Conservation (phyloP, 1,139 yeast species). For the Scheffersomyces illinoinensis region DNA sequence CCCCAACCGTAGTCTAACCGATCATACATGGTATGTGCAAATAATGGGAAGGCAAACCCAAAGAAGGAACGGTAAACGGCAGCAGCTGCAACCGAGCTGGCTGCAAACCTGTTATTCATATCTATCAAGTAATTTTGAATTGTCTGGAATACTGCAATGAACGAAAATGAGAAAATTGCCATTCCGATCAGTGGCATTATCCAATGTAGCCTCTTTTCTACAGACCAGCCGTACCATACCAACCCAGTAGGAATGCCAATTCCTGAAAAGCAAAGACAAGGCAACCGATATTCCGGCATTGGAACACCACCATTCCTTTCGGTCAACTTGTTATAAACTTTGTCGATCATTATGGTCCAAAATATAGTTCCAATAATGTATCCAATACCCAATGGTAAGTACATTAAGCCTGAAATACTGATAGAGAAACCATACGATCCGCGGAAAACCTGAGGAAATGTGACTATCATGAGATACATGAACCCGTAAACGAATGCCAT, state of each 20-base stretch:
- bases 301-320: conserved; percentile 48
- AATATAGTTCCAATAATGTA: conserved; percentile 43
- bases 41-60: conserved; percentile 58
- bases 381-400: conserved; percentile 55
- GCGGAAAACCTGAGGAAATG: conserved; percentile 56
- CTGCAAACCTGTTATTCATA: conserved; percentile 65
- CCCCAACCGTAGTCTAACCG: conserved; percentile 65
- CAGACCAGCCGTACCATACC: conserved; percentile 68
- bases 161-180: conserved; percentile 55
- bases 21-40: conserved; percentile 45
- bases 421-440: conserved; percentile 44
- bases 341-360: conserved; percentile 46
- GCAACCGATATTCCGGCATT: conserved; percentile 58
- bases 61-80: conserved; percentile 59
- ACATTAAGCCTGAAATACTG: conserved; percentile 61
- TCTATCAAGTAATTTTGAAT: conserved; percentile 64
- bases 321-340: conserved; percentile 33
- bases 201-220: conserved; percentile 51
- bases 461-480: conserved; percentile 59
- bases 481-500: conserved; percentile 68
- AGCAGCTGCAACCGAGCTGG: conserved; percentile 61
- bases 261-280: conserved; percentile 46
- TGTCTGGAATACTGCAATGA: conserved; percentile 58
- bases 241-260: conserved; percentile 52
- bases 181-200: conserved; percentile 60